Percentiles rank a stretch among this genome's conserved stretches.
phyloP scores from a whole-genome alignment of 2,329 filamentous ascomycete species.

The Scedosporium aurantiacum region DNA sequence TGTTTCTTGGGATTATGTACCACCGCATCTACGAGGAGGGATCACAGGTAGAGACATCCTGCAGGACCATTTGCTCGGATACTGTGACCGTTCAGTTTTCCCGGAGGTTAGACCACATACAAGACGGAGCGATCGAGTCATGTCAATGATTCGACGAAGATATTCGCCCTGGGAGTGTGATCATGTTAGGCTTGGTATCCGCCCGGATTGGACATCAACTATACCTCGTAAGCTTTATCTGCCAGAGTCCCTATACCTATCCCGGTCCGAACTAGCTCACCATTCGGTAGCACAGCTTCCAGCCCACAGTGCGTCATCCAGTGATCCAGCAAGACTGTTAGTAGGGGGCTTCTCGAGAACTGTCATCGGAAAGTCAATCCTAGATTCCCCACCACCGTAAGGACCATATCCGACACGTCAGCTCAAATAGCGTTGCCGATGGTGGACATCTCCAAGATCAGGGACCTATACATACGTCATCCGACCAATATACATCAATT shows the following conservation, averaged over 20 bases:
- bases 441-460: too few relatives aligned
- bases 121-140: constrained; percentile 16
- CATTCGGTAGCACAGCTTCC: constrained; percentile 33
- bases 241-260: constrained; percentile 34
- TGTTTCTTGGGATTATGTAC: neutral
- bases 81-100: neutral
- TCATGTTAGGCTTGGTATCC: constrained; percentile 26
- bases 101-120: neutral
- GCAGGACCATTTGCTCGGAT: neutral
- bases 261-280: constrained; percentile 32
- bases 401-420: neutral
- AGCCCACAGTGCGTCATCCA: constrained; percentile 27
- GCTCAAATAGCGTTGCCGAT: neutral
- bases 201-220: constrained; percentile 22
- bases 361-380: neutral
- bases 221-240: constrained; percentile 28
- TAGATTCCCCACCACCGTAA: neutral
- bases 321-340: constrained; percentile 13
- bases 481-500: too few relatives aligned
- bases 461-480: too few relatives aligned
- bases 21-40: neutral
- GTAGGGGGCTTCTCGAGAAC: neutral
- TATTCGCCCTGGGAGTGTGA: constrained; percentile 25
- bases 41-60: neutral
- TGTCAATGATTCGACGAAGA: constrained; percentile 23